phyloP scores from a whole-genome alignment of 1,139 yeast species.

The Hyphopichia buzzinii region DNA sequence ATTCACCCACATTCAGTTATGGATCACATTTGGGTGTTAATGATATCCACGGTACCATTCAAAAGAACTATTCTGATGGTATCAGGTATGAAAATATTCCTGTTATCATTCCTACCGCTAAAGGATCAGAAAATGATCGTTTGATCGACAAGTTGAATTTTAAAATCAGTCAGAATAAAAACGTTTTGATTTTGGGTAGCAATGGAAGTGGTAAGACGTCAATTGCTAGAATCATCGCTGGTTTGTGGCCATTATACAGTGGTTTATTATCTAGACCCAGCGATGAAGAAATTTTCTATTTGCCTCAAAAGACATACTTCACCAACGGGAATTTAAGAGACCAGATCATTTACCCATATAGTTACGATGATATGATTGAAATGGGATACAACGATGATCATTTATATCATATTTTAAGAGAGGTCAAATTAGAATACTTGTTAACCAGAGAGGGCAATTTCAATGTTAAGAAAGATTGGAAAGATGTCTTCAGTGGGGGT shows the following conservation, averaged over 20 bases:
- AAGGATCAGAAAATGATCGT: constrained; percentile 54
- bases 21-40: constrained; percentile 52
- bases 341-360: constrained; percentile 82
- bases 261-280: constrained; percentile 83
- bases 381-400: constrained; percentile 71
- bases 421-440: constrained; percentile 79
- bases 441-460: constrained; percentile 62
- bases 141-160: constrained; percentile 61
- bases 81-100: constrained; percentile 81
- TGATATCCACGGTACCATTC: constrained; percentile 79
- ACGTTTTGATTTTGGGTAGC: constrained; percentile 76
- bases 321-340: constrained; percentile 80
- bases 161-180: constrained; percentile 64
- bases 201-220: constrained; percentile 92
- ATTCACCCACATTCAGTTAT: constrained; percentile 64
- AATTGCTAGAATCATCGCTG: constrained; percentile 79
- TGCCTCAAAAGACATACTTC: constrained; percentile 82
- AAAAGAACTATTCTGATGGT: constrained; percentile 68
- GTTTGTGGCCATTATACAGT: constrained; percentile 86
- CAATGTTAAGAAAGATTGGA: constrained; percentile 75
- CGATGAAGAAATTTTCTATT: constrained; percentile 66
- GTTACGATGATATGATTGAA: constrained; percentile 74
- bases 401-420: constrained; percentile 63
- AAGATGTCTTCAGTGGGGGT: constrained; percentile 90
- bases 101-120: constrained; percentile 68